A percentile compares a stretch with the other conserved stretches of the same genome.
These are phyloP conservation scores for Tranzscheliella williamsii DNA, from an alignment of 1,284 basidiomycete species.

Conservation along the genomic window DNA sequence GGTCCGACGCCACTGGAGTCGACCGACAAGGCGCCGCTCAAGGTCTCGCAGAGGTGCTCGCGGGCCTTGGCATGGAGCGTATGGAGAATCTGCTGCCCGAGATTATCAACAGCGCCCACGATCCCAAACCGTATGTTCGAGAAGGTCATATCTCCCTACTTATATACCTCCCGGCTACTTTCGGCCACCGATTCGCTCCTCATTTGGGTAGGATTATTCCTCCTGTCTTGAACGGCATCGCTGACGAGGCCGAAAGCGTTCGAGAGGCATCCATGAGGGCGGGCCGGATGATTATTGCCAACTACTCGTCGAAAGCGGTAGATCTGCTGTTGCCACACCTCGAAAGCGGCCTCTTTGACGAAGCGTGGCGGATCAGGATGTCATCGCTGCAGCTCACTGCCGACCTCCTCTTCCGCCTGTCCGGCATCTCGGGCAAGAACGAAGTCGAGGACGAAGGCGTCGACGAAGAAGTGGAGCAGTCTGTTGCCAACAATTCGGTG, in stretches of 20 bases:
- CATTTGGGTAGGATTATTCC: slow-evolving; percentile 92
- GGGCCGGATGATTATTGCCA: slow-evolving; percentile 97
- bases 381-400: slow-evolving; percentile 89
- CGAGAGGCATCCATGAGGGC: slow-evolving; percentile 96
- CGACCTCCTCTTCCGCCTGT: slow-evolving; percentile 95
- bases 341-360: slow-evolving; percentile 91
- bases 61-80: slow-evolving; percentile 94
- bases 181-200: slow-evolving; percentile 88
- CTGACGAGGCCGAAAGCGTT: slow-evolving; percentile 86
- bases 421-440: slow-evolving; percentile 90
- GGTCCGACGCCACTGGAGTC: slow-evolving; percentile 91
- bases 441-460: slow-evolving; percentile 67
- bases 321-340: slow-evolving; percentile 93
- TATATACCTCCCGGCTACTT: slow-evolving; percentile 93
- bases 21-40: slow-evolving; percentile 97
- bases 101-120: slow-evolving; percentile 87
- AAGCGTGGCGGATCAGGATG: slow-evolving; percentile 91
- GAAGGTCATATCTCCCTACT: slow-evolving; percentile 99
- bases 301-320: slow-evolving; percentile 89
- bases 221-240: slow-evolving; percentile 88
- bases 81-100: slow-evolving; percentile 92
- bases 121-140: slow-evolving; percentile 84
- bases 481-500: slow-evolving; percentile 64
- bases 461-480: slow-evolving; percentile 67
- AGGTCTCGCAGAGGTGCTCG: slow-evolving; percentile 92